A percentile compares a stretch with the other conserved stretches of the same genome.
Conservation (phyloP, 2,329 filamentous ascomycete species). For the Aureobasidium mangrovei region DNA sequence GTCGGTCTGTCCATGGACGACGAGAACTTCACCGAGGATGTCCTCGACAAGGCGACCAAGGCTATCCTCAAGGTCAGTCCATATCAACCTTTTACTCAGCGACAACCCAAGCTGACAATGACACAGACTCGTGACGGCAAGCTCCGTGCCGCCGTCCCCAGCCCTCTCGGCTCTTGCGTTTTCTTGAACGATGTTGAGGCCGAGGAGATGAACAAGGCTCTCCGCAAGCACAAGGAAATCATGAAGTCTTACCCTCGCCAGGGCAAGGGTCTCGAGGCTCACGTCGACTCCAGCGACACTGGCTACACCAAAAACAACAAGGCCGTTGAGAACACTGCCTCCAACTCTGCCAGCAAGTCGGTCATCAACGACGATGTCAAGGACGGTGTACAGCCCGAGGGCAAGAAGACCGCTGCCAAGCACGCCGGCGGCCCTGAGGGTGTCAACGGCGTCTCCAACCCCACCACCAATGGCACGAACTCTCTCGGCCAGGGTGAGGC, state of each 20-base stretch:
- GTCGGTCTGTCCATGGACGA: conserved; percentile 66
- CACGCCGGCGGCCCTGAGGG: conserved; percentile 27
- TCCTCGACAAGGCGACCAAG: conserved; percentile 56
- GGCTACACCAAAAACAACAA: conserved; percentile 46
- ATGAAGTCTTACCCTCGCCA: conserved; percentile 54
- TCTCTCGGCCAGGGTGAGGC: background rate
- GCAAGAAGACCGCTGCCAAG: conserved; percentile 20
- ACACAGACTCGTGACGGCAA: conserved; percentile 54
- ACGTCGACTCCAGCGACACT: conserved; percentile 60
- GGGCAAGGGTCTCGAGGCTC: conserved; percentile 60
- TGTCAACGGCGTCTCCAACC: conserved; percentile 18
- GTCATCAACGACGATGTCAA: conserved; percentile 29
- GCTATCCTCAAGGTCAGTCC: conserved; percentile 51
- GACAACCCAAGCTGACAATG: background rate
- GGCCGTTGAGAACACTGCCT: conserved; percentile 26
- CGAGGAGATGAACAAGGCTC: conserved; percentile 53
- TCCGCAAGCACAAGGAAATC: conserved; percentile 55
- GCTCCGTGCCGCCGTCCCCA: conserved; percentile 59
- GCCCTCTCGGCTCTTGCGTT: conserved; percentile 55
- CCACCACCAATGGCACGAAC: conserved; percentile 14
- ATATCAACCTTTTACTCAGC: background rate
- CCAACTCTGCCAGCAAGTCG: conserved; percentile 23
- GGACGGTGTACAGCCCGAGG: conserved; percentile 17
- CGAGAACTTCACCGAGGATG: conserved; percentile 54
- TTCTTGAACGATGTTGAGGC: conserved; percentile 60